Evolutionary conservation across 192 early-diverging fungal species (phyloP).

Genomic region (Backusella liffmaniae): DNA sequence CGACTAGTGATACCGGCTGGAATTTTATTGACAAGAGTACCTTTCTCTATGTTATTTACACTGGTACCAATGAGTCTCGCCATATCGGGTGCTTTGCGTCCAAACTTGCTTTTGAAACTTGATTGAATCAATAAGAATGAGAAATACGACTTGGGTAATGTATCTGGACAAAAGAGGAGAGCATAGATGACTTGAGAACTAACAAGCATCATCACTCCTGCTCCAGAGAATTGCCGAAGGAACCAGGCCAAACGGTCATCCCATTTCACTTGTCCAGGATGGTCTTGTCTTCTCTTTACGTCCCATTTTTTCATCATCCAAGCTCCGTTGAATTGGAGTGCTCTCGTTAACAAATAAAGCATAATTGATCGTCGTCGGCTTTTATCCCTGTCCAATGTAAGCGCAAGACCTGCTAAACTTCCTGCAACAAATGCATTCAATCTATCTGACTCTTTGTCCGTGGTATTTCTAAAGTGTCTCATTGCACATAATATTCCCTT

Average conservation of each 20-base stretch:
- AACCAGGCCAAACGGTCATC: conserved; percentile 47
- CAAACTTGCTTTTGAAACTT: conserved; percentile 42
- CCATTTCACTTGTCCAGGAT: conserved; percentile 34
- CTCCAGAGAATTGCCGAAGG: conserved; percentile 38
- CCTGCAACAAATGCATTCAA: conserved; percentile 68
- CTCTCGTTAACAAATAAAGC: conserved; percentile 62
- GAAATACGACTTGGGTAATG: conserved; percentile 57
- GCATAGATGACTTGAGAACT: conserved; percentile 48
- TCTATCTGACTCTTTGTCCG: conserved; percentile 45
- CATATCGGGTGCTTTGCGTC: conserved; percentile 42
- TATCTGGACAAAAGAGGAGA: conserved; percentile 53
- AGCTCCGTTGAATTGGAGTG: conserved; percentile 58
- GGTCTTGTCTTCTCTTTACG: conserved; percentile 30
- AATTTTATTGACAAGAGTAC: conserved; percentile 33
- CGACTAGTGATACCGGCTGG: conserved; percentile 49
- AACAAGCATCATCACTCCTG: conserved; percentile 46
- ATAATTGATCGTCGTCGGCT: conserved; percentile 62
- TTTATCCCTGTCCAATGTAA: conserved; percentile 58
- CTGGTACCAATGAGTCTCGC: conserved; percentile 27
- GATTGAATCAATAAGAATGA: conserved; percentile 51
- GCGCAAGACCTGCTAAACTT: conserved; percentile 56
- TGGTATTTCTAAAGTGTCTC: conserved; percentile 43
- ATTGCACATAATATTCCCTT: conserved; percentile 62
- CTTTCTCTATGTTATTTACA: conserved; percentile 21
- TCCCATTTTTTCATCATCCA: conserved; percentile 64